Evolutionary conservation across 208 protist species (phyloP).

Genomic region (Acanthamoeba sp.): DNA sequence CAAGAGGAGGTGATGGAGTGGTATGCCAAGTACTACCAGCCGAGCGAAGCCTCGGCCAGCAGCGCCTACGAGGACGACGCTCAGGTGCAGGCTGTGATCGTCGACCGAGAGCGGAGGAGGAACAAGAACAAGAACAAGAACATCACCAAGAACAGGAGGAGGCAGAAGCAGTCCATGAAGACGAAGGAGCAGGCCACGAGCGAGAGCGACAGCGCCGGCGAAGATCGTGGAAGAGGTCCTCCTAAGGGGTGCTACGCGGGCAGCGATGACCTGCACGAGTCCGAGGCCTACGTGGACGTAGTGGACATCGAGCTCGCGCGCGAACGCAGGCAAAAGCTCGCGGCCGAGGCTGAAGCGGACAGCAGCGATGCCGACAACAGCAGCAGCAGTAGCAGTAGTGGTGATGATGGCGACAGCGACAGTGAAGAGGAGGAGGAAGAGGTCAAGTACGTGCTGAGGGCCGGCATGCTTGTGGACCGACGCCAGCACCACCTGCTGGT

Average conservation of each 20-base stretch:
- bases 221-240: background rate
- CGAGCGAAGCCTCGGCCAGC: background rate
- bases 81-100: background rate
- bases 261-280: background rate
- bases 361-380: background rate
- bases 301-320: background rate
- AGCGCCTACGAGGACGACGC: slow-evolving; percentile 40
- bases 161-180: background rate
- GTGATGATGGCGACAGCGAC: background rate
- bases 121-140: background rate
- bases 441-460: background rate
- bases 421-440: background rate
- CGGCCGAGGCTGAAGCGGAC: background rate
- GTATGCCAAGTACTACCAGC: slow-evolving; percentile 26
- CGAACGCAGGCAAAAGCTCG: background rate
- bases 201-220: background rate
- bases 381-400: background rate
- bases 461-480: background rate
- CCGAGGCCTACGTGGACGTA: background rate
- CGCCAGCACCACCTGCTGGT: slow-evolving; percentile 15
- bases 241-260: background rate
- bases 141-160: background rate
- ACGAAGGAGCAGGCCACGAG: background rate
- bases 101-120: background rate
- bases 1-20: background rate